These are phyloP conservation scores for Epicoccum sorghinum DNA, from an alignment of 2,329 filamentous ascomycete genomes.

Conservation along the genomic window DNA sequence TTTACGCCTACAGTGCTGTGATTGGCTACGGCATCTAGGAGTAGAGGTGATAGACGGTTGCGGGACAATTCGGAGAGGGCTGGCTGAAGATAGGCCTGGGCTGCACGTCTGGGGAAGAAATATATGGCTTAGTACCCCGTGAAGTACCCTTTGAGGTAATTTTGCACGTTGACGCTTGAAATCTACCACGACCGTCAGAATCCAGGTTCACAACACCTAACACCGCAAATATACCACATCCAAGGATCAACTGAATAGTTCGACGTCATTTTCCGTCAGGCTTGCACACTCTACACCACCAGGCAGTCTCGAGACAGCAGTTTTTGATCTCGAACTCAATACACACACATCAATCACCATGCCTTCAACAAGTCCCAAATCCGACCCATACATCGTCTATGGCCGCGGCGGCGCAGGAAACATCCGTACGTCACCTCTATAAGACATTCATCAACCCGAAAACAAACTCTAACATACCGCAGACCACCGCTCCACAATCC, in stretches of 20 bases:
- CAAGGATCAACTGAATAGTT: not conserved
- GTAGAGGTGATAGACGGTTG: constrained; percentile 13
- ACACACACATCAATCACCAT: constrained; percentile 1
- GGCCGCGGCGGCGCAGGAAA: constrained; percentile 18
- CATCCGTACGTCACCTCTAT: constrained; percentile 5
- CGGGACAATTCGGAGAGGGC: constrained; percentile 9
- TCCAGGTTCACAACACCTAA: not conserved
- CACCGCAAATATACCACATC: not conserved
- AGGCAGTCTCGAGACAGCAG: not conserved
- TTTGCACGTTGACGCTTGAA: not conserved
- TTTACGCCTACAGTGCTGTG: constrained; percentile 13
- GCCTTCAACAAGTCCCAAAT: constrained; percentile 12
- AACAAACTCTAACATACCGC: not conserved
- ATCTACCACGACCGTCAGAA: not conserved
- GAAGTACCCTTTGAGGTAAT: constrained; percentile 8
- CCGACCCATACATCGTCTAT: constrained; percentile 18
- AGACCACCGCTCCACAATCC: constrained; percentile 18
- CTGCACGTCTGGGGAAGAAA: constrained; percentile 3
- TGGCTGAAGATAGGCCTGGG: constrained; percentile 12
- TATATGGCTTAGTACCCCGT: constrained; percentile 14
- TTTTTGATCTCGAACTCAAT: too few relatives aligned
- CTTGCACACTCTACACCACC: not conserved
- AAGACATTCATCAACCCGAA: not conserved
- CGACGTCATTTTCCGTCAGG: not conserved
- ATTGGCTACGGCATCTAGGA: constrained; percentile 14